Evolutionary conservation across 371 early-diverging fungal genomes (phyloP).

Genomic region (Mortierella sp.): DNA sequence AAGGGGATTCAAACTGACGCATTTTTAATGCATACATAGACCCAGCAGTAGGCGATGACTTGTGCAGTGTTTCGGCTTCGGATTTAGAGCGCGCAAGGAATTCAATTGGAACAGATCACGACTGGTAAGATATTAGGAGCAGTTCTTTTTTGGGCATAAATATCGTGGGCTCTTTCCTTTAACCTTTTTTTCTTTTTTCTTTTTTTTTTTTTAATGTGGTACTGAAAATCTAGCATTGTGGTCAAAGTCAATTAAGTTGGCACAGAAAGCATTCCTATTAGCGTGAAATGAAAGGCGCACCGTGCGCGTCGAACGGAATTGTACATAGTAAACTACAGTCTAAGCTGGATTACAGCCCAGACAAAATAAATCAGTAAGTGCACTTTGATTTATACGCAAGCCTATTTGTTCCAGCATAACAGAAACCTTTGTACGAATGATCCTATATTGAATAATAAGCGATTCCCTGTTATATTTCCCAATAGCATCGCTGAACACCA

Average conservation of each 20-base stretch:
- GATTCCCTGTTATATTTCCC: too few species aligned
- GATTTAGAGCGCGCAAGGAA: conserved; percentile 73
- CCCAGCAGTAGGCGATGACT: conserved; percentile 70
- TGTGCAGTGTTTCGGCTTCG: conserved; percentile 72
- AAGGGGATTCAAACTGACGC: not conserved
- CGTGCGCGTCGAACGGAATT: not conserved
- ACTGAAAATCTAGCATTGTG: conserved; percentile 25
- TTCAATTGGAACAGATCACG: conserved; percentile 78
- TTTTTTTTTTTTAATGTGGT: not conserved
- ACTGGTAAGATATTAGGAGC: conserved; percentile 61
- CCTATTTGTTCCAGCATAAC: too few species aligned
- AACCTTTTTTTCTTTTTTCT: not conserved
- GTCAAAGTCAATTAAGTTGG: conserved; percentile 22
- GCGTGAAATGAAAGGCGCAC: not conserved
- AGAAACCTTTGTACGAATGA: too few species aligned
- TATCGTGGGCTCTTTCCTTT: not conserved
- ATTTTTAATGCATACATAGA: conserved; percentile 38
- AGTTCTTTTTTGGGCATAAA: not conserved
- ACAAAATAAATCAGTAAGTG: too few species aligned
- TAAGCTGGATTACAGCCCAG: too few species aligned
- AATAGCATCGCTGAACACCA: too few species aligned
- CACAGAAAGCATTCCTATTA: not conserved
- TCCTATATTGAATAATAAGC: too few species aligned
- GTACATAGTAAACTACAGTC: not conserved
- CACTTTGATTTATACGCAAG: not conserved